Percentiles rank a stretch among this genome's conserved stretches.
Evolutionary conservation across 2,329 filamentous ascomycete genomes (phyloP).

Genomic region (Chrysoporthe cubensis): DNA sequence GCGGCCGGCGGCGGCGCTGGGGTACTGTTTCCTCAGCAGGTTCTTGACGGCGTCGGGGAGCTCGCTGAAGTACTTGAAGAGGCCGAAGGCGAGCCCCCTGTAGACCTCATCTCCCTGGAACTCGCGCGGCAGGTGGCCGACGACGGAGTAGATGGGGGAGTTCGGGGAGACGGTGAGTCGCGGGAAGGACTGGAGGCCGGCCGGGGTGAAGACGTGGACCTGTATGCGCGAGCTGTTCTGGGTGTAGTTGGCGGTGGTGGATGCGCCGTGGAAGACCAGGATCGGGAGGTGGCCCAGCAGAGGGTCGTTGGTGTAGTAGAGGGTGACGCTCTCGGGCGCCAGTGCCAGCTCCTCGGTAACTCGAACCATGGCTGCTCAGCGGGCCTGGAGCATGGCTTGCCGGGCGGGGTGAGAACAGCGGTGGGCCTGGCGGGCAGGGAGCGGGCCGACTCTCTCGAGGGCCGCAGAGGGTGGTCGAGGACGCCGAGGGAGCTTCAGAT

Average conservation of each 20-base stretch:
- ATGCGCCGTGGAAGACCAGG: conserved; percentile 89
- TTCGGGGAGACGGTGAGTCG: conserved; percentile 92
- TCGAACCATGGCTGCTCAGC: conserved; percentile 73
- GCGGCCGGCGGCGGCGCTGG: conserved; percentile 54
- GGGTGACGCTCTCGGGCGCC: conserved; percentile 78
- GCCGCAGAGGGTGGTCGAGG: conserved; percentile 15
- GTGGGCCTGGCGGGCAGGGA: background rate
- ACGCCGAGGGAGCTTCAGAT: conserved; percentile 7
- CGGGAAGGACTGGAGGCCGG: conserved; percentile 86
- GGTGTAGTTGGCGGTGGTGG: conserved; percentile 84
- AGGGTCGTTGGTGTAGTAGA: conserved; percentile 88
- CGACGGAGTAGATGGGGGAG: conserved; percentile 87
- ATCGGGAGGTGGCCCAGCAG: conserved; percentile 80
- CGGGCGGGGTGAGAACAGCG: background rate
- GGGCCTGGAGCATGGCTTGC: conserved; percentile 44
- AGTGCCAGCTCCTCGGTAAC: conserved; percentile 78
- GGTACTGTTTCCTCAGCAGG: conserved; percentile 65
- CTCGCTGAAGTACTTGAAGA: conserved; percentile 94
- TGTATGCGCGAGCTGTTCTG: conserved; percentile 92
- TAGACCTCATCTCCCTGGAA: conserved; percentile 95
- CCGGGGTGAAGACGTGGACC: conserved; percentile 87
- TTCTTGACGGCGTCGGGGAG: conserved; percentile 77
- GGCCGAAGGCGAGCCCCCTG: conserved; percentile 85
- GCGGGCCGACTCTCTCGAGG: conserved; percentile 12
- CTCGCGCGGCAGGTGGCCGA: conserved; percentile 87